Percentiles rank a stretch among this genome's conserved stretches.
phyloP scores from a whole-genome alignment of 2,329 filamentous ascomycete genomes.

The Xylaria multiplex region DNA sequence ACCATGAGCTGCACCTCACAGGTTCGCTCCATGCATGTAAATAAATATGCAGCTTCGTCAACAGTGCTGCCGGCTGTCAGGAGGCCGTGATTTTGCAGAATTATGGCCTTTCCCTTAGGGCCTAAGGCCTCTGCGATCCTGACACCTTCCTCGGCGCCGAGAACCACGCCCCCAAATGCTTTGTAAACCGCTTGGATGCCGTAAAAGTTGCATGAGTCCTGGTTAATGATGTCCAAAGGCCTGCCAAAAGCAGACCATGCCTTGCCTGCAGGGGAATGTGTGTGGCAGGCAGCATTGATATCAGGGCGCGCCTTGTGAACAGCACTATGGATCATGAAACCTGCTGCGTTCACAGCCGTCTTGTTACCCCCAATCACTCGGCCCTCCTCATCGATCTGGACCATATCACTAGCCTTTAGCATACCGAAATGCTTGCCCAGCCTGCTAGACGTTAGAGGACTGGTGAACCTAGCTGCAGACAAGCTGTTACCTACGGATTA shows the following conservation, averaged over 20 bases:
- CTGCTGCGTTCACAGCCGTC: slow-evolving; percentile 61
- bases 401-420: slow-evolving; percentile 66
- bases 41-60: slow-evolving; percentile 70
- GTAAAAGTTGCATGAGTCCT: slow-evolving; percentile 65
- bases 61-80: slow-evolving; percentile 69
- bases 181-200: slow-evolving; percentile 65
- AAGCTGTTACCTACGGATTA: slow-evolving; percentile 15
- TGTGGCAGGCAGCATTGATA: slow-evolving; percentile 66
- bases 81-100: slow-evolving; percentile 69
- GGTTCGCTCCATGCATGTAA: slow-evolving; percentile 66
- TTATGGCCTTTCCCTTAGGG: slow-evolving; percentile 56
- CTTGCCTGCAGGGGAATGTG: slow-evolving; percentile 64
- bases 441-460: not conserved
- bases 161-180: slow-evolving; percentile 67
- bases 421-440: slow-evolving; percentile 66
- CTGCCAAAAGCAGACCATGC: slow-evolving; percentile 66
- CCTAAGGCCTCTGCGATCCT: slow-evolving; percentile 66
- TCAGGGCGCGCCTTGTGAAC: slow-evolving; percentile 66
- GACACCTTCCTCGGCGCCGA: slow-evolving; percentile 64
- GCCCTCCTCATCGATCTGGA: slow-evolving; percentile 64
- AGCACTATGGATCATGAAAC: slow-evolving; percentile 68
- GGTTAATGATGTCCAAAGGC: slow-evolving; percentile 66
- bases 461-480: not conserved
- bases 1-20: slow-evolving; percentile 67
- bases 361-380: slow-evolving; percentile 64